Evolutionary conservation across 352 stramenopile genomes (phyloP), one percentile per base, ranked within the genome.

Genomic region (Pythium pectinolyticum): DNA sequence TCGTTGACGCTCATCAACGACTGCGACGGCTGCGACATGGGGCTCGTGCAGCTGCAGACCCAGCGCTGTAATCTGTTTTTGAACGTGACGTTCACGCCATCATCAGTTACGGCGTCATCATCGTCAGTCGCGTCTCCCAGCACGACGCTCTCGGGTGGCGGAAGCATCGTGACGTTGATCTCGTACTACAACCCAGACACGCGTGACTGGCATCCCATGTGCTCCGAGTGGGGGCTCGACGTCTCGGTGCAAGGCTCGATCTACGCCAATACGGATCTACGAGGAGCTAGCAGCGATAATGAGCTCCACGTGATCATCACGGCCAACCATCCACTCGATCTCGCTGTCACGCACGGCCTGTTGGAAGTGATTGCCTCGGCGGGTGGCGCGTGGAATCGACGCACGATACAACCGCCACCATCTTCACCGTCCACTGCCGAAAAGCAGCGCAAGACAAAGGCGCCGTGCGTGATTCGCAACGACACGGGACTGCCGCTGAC

Each of bases 1-100:
- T 74, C 70, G 27, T 56, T 95, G 46, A 93, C 84, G 1, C 47
- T 95, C 20, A 92, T 95, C 54, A 95, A 95, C 41, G 86, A 95
- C 64, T 93, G 86, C 57, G 84, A 92, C 32, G 84, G 83, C 9
- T 93, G 86, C 58, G 86, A 95, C 66, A 95, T 95, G 84, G 84
- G 84, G 2, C 80, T 95, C 12, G 64, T 84, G 12, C 86, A 95
- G 56, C 61, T 93, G 31, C 76, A 88, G 32, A 78, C 92, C 25
- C 77, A 88, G 62, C 77, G 74, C 19, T 89, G 82, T 37, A 79
- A 90, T 41, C 45, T 86, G 11, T 94, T 94, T 40, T 45, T 92
- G 50, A 95, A 95, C 57, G 69, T 84, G 17, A 92, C 76, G 17
- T 80, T 86, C 60, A 71, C 66, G 9, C 57, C 54, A 12, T 8